Percentiles rank a stretch among this genome's conserved stretches.
Conservation (phyloP, 768 basidiomycete genomes). For the Calocera viscosa region DNA sequence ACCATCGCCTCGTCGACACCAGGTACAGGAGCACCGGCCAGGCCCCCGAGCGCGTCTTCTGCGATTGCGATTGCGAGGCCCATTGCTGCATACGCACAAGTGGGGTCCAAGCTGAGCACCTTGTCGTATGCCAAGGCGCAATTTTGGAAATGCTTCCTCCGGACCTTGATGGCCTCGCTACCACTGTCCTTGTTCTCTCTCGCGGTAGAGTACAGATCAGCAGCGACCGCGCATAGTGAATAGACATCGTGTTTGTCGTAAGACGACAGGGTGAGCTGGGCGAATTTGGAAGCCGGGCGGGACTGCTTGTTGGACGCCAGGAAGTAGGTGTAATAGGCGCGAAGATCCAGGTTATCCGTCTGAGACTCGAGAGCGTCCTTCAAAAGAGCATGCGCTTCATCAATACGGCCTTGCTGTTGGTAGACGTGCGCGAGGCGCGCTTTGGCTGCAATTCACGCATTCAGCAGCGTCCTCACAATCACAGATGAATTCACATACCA, state of each 20-base stretch:
- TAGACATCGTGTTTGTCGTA: slow-evolving; percentile 81
- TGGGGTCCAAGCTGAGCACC: slow-evolving; percentile 69
- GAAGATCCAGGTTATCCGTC: slow-evolving; percentile 66
- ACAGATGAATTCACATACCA: slow-evolving; percentile 40
- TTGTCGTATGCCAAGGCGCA: slow-evolving; percentile 89
- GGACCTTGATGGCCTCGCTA: slow-evolving; percentile 46
- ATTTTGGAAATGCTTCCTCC: slow-evolving; percentile 62
- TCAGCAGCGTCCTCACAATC: background rate
- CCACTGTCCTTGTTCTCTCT: slow-evolving; percentile 66
- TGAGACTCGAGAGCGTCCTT: slow-evolving; percentile 81
- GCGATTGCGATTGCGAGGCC: slow-evolving; percentile 89
- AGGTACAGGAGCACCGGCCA: slow-evolving; percentile 37
- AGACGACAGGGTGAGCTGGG: slow-evolving; percentile 76
- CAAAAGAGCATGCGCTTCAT: slow-evolving; percentile 75
- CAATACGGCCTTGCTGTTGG: slow-evolving; percentile 50
- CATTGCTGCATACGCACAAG: slow-evolving; percentile 86
- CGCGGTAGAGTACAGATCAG: slow-evolving; percentile 73
- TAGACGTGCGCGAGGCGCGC: slow-evolving; percentile 79
- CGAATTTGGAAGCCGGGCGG: slow-evolving; percentile 74
- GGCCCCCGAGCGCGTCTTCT: slow-evolving; percentile 70
- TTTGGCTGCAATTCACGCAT: slow-evolving; percentile 50
- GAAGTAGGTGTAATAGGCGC: slow-evolving; percentile 89
- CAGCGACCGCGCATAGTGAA: slow-evolving; percentile 78
- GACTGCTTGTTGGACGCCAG: slow-evolving; percentile 54
- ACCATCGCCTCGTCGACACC: slow-evolving; percentile 49